Evolutionary conservation across 2,329 filamentous ascomycete species (phyloP).

Genomic region (Xylariales sp.): DNA sequence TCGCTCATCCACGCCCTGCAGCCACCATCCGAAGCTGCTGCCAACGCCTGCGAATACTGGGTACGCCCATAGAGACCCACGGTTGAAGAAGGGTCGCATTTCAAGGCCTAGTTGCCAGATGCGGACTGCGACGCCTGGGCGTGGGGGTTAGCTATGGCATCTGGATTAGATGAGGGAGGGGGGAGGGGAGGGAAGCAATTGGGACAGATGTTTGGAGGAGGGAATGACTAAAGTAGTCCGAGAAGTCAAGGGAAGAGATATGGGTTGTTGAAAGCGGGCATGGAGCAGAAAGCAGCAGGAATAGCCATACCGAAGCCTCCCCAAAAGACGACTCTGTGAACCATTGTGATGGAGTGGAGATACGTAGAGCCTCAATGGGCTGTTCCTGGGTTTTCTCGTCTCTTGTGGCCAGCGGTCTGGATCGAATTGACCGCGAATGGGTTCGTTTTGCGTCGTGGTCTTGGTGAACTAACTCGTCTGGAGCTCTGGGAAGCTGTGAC

Average conservation of each 20-base stretch:
- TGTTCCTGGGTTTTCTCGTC: neutral
- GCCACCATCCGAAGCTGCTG: slow-evolving; percentile 94
- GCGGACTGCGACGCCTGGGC: slow-evolving; percentile 78
- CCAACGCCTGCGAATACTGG: slow-evolving; percentile 82
- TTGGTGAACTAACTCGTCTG: slow-evolving; percentile 2
- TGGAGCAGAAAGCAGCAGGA: slow-evolving; percentile 14
- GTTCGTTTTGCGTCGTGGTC: neutral
- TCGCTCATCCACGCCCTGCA: slow-evolving; percentile 81
- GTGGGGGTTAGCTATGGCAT: neutral
- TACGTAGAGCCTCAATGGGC: slow-evolving; percentile 17
- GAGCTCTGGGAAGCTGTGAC: neutral
- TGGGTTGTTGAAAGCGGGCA: slow-evolving; percentile 5
- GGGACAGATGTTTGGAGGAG: no score
- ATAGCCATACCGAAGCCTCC: slow-evolving; percentile 76
- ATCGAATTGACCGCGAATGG: slow-evolving; percentile 1
- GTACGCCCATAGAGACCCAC: slow-evolving; percentile 82
- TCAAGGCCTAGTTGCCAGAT: slow-evolving; percentile 98
- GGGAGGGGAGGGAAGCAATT: slow-evolving; percentile 11
- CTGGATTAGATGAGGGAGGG: slow-evolving; percentile 1
- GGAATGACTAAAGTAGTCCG: no score
- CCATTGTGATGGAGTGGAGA: slow-evolving; percentile 40
- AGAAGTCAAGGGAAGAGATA: neutral
- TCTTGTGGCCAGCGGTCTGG: neutral
- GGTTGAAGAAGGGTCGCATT: slow-evolving; percentile 91
- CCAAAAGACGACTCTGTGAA: slow-evolving; percentile 72